Percentiles rank a stretch among this genome's conserved stretches.
Evolutionary conservation across 2,329 filamentous ascomycete species (phyloP).

Genomic region (Pseudogymnoascus sp.): DNA sequence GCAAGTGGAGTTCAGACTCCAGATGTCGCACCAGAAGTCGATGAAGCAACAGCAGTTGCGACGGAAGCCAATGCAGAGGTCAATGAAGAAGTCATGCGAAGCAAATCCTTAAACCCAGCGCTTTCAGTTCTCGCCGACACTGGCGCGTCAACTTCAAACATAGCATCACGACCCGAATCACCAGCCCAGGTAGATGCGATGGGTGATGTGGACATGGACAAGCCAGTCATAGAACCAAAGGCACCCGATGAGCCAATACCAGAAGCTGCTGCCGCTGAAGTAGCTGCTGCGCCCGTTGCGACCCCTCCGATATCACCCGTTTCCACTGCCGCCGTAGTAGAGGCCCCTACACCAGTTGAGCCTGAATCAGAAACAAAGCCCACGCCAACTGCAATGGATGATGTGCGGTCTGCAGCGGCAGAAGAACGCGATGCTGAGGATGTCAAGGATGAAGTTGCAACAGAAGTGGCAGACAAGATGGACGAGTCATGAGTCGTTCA

Average conservation of each 20-base stretch:
- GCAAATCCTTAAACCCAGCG: constrained; percentile 20
- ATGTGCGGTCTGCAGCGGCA: constrained; percentile 28
- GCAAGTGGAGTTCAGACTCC: constrained; percentile 43
- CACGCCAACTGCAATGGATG: constrained; percentile 24
- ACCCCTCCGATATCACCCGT: constrained; percentile 5
- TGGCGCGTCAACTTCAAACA: constrained; percentile 25
- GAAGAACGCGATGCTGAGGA: constrained; percentile 24
- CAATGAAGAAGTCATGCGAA: constrained; percentile 25
- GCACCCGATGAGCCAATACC: constrained; percentile 1
- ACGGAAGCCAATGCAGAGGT: constrained; percentile 28
- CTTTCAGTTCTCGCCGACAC: constrained; percentile 10
- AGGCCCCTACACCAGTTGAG: constrained; percentile 23
- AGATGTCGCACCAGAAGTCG: constrained; percentile 19
- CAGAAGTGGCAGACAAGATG: constrained; percentile 24
- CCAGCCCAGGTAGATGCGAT: constrained; percentile 23
- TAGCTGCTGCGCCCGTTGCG: constrained; percentile 1
- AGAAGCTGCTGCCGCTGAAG: constrained; percentile 11
- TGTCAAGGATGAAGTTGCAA: constrained; percentile 26
- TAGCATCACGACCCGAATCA: constrained; percentile 24
- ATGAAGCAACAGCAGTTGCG: constrained; percentile 20
- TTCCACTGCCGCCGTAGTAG: constrained; percentile 9
- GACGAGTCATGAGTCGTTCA: constrained; percentile 23
- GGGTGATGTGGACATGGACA: constrained; percentile 29
- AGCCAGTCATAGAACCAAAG: neutral
- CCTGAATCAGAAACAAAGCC: constrained; percentile 26